Percentiles rank a stretch among this genome's conserved stretches.
Conservation (phyloP, 106 monocot species). For the Alisma plantagoaquatica region DNA sequence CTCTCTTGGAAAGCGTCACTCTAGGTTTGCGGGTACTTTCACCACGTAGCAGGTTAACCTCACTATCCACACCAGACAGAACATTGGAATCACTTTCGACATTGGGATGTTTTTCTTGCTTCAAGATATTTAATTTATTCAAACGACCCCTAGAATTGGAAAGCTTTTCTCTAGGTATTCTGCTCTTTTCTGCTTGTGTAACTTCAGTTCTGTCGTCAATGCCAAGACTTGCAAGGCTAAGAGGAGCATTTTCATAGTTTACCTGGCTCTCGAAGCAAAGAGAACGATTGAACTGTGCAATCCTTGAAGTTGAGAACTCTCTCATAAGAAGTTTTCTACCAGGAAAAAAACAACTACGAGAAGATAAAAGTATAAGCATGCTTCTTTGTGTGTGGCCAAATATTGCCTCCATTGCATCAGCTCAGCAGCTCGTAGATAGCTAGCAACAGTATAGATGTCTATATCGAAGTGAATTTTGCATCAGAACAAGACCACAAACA, state of each 20-base stretch:
- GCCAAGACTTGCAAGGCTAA: conserved; percentile 52
- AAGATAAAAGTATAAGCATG: conserved; percentile 43
- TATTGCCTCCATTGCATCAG: conserved; percentile 60
- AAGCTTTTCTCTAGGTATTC: conserved; percentile 10
- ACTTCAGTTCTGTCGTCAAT: conserved; percentile 13
- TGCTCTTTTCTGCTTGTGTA: conserved; percentile 14
- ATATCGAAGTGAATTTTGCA: no score
- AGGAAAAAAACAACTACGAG: conserved; percentile 24
- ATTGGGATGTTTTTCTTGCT: conserved; percentile 1
- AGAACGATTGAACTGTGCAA: conserved; percentile 23
- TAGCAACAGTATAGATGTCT: no score
- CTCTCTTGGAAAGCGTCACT: conserved; percentile 16
- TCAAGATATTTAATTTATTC: conserved; percentile 15
- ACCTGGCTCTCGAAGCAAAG: conserved; percentile 14
- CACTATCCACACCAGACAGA: no score
- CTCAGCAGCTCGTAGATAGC: no score
- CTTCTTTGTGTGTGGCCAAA: conserved; percentile 47
- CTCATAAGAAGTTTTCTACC: conserved; percentile 20
- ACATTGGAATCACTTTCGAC: no score
- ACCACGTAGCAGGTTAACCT: neutral
- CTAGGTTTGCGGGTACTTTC: conserved; percentile 9
- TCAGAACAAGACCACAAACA: no score
- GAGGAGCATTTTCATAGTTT: conserved; percentile 16
- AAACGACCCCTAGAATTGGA: conserved; percentile 10
- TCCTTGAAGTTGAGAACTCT: conserved; percentile 19